Conservation (phyloP, 768 basidiomycete genomes). For the Hericium erinaceus region DNA sequence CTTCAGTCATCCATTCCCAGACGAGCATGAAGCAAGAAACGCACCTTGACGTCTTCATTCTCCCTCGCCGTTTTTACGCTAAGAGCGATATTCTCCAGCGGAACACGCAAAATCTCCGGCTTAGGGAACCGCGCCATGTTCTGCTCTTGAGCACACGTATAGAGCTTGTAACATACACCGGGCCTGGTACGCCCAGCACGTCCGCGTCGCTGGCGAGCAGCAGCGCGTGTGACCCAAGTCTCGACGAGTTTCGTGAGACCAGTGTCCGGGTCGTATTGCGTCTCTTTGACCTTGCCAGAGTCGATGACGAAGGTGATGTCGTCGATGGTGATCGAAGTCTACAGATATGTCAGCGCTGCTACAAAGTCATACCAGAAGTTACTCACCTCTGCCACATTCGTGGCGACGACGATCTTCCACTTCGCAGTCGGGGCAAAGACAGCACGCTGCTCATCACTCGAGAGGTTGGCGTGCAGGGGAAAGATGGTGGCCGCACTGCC, state of each 20-base stretch:
- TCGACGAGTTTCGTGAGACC: slow-evolving; percentile 74
- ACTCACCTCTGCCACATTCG: slow-evolving; percentile 81
- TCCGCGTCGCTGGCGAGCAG: slow-evolving; percentile 76
- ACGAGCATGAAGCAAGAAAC: not conserved
- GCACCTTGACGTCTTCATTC: slow-evolving; percentile 68
- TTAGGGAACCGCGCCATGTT: slow-evolving; percentile 64
- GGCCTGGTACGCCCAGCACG: slow-evolving; percentile 83
- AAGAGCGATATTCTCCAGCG: slow-evolving; percentile 74
- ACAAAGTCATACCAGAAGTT: too few relatives aligned
- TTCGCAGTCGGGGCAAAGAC: slow-evolving; percentile 57
- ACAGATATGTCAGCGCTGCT: too few relatives aligned
- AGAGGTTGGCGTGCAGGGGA: slow-evolving; percentile 85
- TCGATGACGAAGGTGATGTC: slow-evolving; percentile 84
- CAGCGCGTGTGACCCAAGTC: slow-evolving; percentile 69
- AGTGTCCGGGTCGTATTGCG: slow-evolving; percentile 57
- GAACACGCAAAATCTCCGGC: slow-evolving; percentile 84
- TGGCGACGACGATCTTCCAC: slow-evolving; percentile 84
- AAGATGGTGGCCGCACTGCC: slow-evolving; percentile 43
- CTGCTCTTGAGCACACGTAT: slow-evolving; percentile 62
- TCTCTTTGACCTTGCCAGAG: slow-evolving; percentile 80
- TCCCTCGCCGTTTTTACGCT: slow-evolving; percentile 75
- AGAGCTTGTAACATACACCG: slow-evolving; percentile 83
- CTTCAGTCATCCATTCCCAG: not conserved
- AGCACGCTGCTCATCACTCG: slow-evolving; percentile 70
- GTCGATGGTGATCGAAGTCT: slow-evolving; percentile 89